Evolutionary conservation across 2,329 filamentous ascomycete species (phyloP), one percentile per base, ranked within the genome.

Genomic region (Colletotrichum aenigma): DNA sequence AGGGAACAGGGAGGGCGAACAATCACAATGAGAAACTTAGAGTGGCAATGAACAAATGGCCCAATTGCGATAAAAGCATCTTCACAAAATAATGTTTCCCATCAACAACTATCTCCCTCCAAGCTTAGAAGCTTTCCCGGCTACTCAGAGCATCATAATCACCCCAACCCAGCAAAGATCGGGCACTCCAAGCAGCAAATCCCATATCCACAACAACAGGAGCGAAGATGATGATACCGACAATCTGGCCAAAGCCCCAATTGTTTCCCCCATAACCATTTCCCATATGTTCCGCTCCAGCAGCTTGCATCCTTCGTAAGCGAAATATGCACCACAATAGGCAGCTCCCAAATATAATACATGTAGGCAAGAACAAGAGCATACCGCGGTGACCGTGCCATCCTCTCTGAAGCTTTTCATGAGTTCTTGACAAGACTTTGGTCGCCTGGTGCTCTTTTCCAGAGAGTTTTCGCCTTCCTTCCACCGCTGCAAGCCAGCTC

Each of bases 181-280:
- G 26, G 8, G 55, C 26, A 30, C 26, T 30, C 56, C 56, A 60
- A 9, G 21, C 56, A 28, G 56, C 56, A 18, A 32, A 60, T 6
- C 24, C 56, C 56, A 60, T 60, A 6, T 60, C 56, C 6, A 6
- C 56, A 5, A 60, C 26, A 16, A 60, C 56, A 4, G 56, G 56
- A 60, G 56, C 28, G 56, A 60, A 60, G 56, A 60, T 60, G 4
- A 60, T 60, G 16, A 60, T 60, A 24, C 56, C 56, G 4, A 60
- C 56, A n/a, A 60, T 21, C 28, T 60, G 56, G 2, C 56, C 56
- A 18, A 79, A 80, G 1, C 74, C 79, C 78, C 78, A 81, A 9
- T 77, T 65, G 16, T 74, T 32, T 8, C 66, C 66, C 13, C n/a
- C 15, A 13, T 70, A 74, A 5, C 21, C 32, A 16, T 18, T 38